Percentiles rank a stretch among this genome's conserved stretches.
phyloP scores from a whole-genome alignment of 768 basidiomycete species.

The Suillus subluteus region DNA sequence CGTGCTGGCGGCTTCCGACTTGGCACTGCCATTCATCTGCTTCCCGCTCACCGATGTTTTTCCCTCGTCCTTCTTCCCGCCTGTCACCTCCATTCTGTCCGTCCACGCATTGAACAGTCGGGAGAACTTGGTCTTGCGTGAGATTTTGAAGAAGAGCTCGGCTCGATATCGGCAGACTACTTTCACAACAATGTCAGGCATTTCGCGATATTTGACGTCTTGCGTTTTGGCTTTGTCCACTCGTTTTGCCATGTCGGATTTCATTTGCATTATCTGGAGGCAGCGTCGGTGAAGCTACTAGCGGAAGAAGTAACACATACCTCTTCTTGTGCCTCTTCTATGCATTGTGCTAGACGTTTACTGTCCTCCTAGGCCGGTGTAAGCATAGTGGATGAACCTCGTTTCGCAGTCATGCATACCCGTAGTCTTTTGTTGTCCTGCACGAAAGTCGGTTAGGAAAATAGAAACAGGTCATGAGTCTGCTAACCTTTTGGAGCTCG shows the following conservation, averaged over 20 bases:
- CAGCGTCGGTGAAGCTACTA: conserved; percentile 10
- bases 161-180: conserved; percentile 88
- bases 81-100: conserved; percentile 76
- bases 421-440: conserved; percentile 90
- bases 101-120: conserved; percentile 88
- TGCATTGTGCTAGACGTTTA: conserved; percentile 75
- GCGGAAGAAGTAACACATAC: conserved; percentile 37
- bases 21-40: conserved; percentile 53
- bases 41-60: conserved; percentile 28
- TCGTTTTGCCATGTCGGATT: conserved; percentile 79
- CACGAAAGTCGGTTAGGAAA: conserved; percentile 19
- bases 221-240: conserved; percentile 78
- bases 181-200: conserved; percentile 89
- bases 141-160: conserved; percentile 91
- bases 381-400: conserved; percentile 22
- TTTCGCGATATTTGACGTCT: conserved; percentile 81
- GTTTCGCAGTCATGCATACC: conserved; percentile 46
- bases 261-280: conserved; percentile 74
- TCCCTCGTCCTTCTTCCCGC: conserved; percentile 48
- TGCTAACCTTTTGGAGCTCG: conserved; percentile 81
- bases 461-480: conserved; percentile 15
- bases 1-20: conserved; percentile 52
- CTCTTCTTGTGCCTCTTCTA: conserved; percentile 89
- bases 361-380: conserved; percentile 70
- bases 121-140: conserved; percentile 85